phyloP scores from a whole-genome alignment of 2,329 filamentous ascomycete species.

The Aureobasidium vineae region DNA sequence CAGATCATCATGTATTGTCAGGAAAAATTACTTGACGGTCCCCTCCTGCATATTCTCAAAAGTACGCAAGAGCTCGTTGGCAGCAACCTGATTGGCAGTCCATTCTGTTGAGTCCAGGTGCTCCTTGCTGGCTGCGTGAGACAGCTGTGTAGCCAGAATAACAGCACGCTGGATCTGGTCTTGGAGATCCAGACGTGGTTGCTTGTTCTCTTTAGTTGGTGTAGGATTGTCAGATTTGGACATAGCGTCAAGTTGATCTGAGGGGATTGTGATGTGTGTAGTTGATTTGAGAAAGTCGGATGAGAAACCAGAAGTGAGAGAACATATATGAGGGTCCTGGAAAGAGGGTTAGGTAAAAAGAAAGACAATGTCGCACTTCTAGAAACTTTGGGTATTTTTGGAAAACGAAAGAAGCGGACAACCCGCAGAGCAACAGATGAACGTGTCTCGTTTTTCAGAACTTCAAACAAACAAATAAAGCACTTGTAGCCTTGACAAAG shows the following conservation, averaged over 20 bases:
- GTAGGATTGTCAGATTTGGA: background rate
- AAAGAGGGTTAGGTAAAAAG: background rate
- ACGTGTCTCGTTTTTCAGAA: too few species aligned
- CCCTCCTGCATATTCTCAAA: background rate
- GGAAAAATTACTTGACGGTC: background rate
- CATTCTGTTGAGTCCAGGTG: background rate
- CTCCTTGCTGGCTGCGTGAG: background rate
- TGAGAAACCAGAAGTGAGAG: background rate
- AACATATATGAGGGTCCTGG: background rate
- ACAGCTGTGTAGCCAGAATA: background rate
- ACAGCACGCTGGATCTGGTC: background rate
- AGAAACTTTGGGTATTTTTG: background rate
- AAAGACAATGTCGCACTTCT: background rate
- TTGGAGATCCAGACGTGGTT: background rate
- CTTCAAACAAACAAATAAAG: too few species aligned
- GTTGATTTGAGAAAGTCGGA: background rate
- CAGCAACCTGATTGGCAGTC: background rate
- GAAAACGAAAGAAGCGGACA: background rate
- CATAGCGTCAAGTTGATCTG: too few species aligned
- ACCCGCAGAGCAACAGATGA: too few species aligned
- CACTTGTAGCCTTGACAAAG: too few species aligned
- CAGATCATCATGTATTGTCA: too few species aligned
- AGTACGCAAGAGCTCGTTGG: background rate
- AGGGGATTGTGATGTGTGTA: background rate
- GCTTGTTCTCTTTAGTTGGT: background rate